These are phyloP conservation scores for Globisporangium paroecandrum DNA, from an alignment of 352 stramenopile species.

Conservation along the genomic window DNA sequence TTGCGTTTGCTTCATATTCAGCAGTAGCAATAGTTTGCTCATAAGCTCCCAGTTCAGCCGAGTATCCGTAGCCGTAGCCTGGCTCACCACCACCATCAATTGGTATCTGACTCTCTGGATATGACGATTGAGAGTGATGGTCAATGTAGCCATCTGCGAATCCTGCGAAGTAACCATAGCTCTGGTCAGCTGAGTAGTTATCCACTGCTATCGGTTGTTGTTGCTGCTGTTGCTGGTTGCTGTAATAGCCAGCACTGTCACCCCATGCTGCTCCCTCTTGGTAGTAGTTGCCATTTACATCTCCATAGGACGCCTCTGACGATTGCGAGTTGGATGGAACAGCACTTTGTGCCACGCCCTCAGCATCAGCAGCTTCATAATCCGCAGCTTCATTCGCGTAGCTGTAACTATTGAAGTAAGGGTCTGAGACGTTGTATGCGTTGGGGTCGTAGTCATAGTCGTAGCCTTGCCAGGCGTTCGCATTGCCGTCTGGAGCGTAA, in stretches of 20 bases:
- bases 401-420: background rate
- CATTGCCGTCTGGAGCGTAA: conserved; percentile 27
- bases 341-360: background rate
- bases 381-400: conserved; percentile 4
- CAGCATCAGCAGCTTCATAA: background rate
- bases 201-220: background rate
- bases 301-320: background rate
- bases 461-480: conserved; percentile 29
- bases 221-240: background rate
- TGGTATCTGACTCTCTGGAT: background rate
- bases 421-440: background rate
- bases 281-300: background rate
- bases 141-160: conserved; percentile 7
- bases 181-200: background rate
- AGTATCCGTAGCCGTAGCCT: background rate
- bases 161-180: background rate
- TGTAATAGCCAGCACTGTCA: background rate
- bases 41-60: background rate
- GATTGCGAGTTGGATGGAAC: background rate
- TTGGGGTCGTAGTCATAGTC: conserved; percentile 10
- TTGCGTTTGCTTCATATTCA: background rate
- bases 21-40: background rate
- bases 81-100: background rate
- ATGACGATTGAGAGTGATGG: conserved; percentile 4
- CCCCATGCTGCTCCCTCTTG: background rate